Evolutionary conservation across 139 green algal species (phyloP), one percentile per base, ranked within the genome.

Genomic region (Bryopsis sp.): DNA sequence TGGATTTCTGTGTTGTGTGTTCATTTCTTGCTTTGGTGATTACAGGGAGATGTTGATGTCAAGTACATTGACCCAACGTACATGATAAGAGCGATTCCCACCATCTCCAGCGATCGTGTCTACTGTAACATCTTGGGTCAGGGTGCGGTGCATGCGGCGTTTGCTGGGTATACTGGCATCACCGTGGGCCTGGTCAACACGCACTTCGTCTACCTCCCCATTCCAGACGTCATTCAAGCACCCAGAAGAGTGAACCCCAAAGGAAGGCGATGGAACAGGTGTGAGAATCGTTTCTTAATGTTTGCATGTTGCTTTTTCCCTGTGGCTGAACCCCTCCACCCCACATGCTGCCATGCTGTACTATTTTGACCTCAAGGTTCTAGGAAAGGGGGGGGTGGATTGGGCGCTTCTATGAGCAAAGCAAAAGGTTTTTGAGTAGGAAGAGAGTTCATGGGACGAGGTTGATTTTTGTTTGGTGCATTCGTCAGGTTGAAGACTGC

Each of bases 41-140:
- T 74, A 22, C 77, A 89, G 82, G 82, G 75, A 22, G 74, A 82
- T 33, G 77, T 77, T 2, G 88, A 95, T 48, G 77, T 97, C 62
- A 97, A 97, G 81, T 96, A 95, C 82, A 97, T 97, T 65, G 92
- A 96, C 68, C 90, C 90, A 39, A 85, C 81, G 6, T 98, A 98
- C 87, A 96, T 97, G 86, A 96, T 98, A 67, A 81, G 93, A 37
- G 91, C 93, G 46, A 89, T 96, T 60, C 85, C 86, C 5, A 92
- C 88, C 58, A 96, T 86, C 71, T 87, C 80, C 43, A 91, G 82
- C 48, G 89, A 96, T 78, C 89, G 87, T 74, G 88, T 96, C 74
- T 92, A 92, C 76, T 95, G 89, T 83, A 97, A 95, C 43, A 74
- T 97, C 47, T 76, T 98, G 61, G 93, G 87, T 4, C 93, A 98